A percentile compares a stretch with the other conserved stretches of the same genome.
Evolutionary conservation across 2,329 filamentous ascomycete species (phyloP).

Genomic region (Fusarium graminum): DNA sequence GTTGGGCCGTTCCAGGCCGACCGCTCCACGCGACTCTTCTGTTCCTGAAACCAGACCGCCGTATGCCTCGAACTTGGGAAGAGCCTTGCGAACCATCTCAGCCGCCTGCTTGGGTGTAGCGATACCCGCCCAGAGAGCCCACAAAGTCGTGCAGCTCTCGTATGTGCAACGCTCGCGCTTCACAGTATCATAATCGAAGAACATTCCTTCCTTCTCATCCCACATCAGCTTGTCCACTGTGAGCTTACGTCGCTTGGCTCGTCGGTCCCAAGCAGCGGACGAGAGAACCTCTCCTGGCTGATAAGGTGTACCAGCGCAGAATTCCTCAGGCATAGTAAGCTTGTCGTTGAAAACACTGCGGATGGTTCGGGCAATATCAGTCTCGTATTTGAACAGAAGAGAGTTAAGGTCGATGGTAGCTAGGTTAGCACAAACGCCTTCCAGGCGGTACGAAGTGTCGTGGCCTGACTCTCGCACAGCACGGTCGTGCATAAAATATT

Average conservation of each 20-base stretch:
- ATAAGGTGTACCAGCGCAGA: slow-evolving; percentile 75
- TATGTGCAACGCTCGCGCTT: slow-evolving; percentile 85
- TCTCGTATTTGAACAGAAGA: slow-evolving; percentile 95
- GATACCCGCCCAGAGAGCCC: slow-evolving; percentile 96
- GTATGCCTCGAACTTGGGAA: slow-evolving; percentile 88
- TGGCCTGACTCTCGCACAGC: slow-evolving; percentile 97
- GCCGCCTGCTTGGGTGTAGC: slow-evolving; percentile 89
- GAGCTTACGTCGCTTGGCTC: slow-evolving; percentile 84
- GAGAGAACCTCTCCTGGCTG: slow-evolving; percentile 79
- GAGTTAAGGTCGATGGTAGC: slow-evolving; percentile 97
- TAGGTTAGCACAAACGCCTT: slow-evolving; percentile 86
- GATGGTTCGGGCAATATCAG: slow-evolving; percentile 89
- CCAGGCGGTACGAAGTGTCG: slow-evolving; percentile 94
- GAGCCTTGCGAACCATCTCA: slow-evolving; percentile 80
- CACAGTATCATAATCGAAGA: slow-evolving; percentile 94
- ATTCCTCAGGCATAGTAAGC: slow-evolving; percentile 85
- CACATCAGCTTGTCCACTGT: slow-evolving; percentile 94
- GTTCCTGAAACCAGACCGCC: slow-evolving; percentile 92
- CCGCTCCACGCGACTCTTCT: slow-evolving; percentile 83
- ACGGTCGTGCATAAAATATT: slow-evolving; percentile 96
- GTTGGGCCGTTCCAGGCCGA: slow-evolving; percentile 87
- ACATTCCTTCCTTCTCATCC: slow-evolving; percentile 94
- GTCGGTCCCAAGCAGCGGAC: slow-evolving; percentile 90
- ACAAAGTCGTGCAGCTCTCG: slow-evolving; percentile 94
- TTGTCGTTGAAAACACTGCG: slow-evolving; percentile 86